phyloP scores from a whole-genome alignment of 495 filamentous ascomycete species.

The Cercophora samala region DNA sequence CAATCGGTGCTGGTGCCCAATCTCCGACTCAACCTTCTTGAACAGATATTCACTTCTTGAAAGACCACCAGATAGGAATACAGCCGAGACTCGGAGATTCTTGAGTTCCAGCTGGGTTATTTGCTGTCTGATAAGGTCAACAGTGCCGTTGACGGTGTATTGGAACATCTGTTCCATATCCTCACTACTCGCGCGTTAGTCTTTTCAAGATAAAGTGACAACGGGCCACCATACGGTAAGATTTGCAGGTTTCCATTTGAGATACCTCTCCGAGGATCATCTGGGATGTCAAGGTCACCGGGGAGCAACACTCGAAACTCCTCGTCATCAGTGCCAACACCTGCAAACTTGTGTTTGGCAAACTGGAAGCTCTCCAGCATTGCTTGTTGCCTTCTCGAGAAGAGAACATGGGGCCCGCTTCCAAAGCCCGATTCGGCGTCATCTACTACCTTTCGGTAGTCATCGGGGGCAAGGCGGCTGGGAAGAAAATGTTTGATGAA shows the following conservation, averaged over 20 bases:
- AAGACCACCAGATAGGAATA: neutral
- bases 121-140: neutral
- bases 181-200: neutral
- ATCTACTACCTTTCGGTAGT: neutral
- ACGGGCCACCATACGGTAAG: neutral
- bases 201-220: neutral
- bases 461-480: neutral
- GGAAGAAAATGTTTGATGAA: constrained; percentile 1
- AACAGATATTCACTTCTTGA: constrained; percentile 6
- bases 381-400: neutral
- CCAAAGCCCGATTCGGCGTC: neutral
- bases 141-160: neutral
- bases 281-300: neutral
- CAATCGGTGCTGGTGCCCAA: neutral
- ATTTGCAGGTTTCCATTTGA: neutral
- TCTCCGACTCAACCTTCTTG: constrained; percentile 1
- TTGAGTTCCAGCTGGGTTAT: neutral
- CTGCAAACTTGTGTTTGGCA: constrained; percentile 4
- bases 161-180: neutral
- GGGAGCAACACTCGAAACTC: neutral
- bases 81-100: neutral
- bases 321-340: neutral
- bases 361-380: constrained; percentile 1
- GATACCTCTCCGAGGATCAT: neutral
- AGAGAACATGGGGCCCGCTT: neutral